Base-by-base conservation (phyloP, 148 eudicot genomes). In the Linanthus parryae region DNA sequence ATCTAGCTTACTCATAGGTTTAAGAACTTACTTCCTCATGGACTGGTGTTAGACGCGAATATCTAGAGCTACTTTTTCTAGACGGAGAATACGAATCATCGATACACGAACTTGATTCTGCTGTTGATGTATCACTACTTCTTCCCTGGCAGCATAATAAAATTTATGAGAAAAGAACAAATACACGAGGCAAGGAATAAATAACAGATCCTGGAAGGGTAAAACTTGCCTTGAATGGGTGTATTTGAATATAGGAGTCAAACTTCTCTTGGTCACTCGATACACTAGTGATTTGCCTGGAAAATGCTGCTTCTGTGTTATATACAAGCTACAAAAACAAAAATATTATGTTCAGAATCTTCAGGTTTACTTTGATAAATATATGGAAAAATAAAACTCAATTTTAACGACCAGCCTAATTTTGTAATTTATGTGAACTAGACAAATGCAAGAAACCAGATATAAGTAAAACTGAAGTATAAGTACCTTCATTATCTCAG, bases 401-500 rank as follows among this genome's bases (percentile, higher is more conserved):
- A 27, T 28, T 15, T 3, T 54, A 6, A 42, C 14, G 4, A 42
- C n/a, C n/a, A n/a, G n/a, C n/a, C n/a, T n/a, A n/a, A n/a, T n/a
- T n/a, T n/a, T n/a, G n/a, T n/a, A n/a, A n/a, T n/a, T n/a, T n/a
- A n/a, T n/a, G n/a, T n/a, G n/a, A 21, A 34, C 41, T 23, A 31
- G 26, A 38, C 7, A 21, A 12, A 38, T 15, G 14, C 52, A 36
- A 57, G 44, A 30, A 39, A 16, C 5, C 17, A 17, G 24, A 41
- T 6, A 30, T n/a, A 26, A 21, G 30, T 25, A 19, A 53, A 21
- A 1, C 24, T 17, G 13, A 46, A 41, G 24, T 12, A 8, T n/a
- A 25, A 28, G 18, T 43, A 82, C 88, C 84, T 85, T 85, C 73
- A 81, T 75, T 51, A 81, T 69, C 43, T 74, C 72, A 26, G 85